A percentile compares a stretch with the other conserved stretches of the same genome.
Conservation (phyloP, 257 asterid species). For the Echites panduratus region DNA sequence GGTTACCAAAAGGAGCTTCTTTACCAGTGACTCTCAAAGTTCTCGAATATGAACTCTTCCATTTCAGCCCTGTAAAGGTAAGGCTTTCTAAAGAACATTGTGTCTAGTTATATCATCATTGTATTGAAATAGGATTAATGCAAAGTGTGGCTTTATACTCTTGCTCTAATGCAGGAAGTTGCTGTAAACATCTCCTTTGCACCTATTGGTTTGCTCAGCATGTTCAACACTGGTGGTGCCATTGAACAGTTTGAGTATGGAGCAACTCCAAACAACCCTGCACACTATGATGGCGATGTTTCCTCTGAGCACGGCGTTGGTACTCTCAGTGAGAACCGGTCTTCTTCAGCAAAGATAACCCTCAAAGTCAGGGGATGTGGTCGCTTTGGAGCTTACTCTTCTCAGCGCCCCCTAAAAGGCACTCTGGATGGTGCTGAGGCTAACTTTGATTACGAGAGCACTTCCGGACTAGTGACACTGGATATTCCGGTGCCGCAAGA, state of each 20-base stretch:
- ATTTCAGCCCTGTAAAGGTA: constrained; percentile 81
- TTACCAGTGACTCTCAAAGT: constrained; percentile 75
- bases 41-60: constrained; percentile 88
- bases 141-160: neutral
- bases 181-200: constrained; percentile 46
- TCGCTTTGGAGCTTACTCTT: constrained; percentile 62
- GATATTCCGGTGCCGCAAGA: constrained; percentile 35
- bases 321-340: constrained; percentile 18
- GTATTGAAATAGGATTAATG: neutral
- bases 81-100: constrained; percentile 14
- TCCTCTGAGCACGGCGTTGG: constrained; percentile 7
- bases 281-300: constrained; percentile 19
- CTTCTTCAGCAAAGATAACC: constrained; percentile 40
- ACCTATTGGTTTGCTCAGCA: constrained; percentile 84
- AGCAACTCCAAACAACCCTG: constrained; percentile 23
- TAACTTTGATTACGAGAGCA: constrained; percentile 40
- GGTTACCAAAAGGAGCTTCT: constrained; percentile 69
- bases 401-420: constrained; percentile 63
- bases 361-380: constrained; percentile 81
- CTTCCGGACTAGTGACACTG: constrained; percentile 53
- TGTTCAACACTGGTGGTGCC: constrained; percentile 89
- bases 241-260: constrained; percentile 54
- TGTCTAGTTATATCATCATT: neutral
- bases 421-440: constrained; percentile 36
- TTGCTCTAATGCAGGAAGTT: constrained; percentile 40